Base-by-base conservation (phyloP, 1,284 basidiomycete species). In the Irpex sp. region DNA sequence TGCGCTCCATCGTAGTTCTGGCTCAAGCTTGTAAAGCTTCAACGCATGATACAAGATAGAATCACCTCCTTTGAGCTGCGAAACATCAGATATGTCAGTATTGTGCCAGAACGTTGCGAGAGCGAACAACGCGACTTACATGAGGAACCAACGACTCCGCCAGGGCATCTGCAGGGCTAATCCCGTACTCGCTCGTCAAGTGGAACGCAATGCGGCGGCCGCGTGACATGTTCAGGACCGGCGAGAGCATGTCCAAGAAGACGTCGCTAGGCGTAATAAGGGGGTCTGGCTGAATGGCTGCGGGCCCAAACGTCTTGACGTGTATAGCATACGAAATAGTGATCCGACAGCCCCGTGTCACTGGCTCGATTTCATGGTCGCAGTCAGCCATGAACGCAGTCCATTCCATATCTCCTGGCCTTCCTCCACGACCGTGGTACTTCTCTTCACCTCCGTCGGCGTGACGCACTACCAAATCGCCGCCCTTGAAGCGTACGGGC, bases 1-100 rank as follows among this genome's bases (percentile, higher is more conserved):
- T 31, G 91, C 91, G 19, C 85, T 85, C 87, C 90, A 93, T 62
- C 89, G 87, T 0, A 93, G 80, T 66, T 89, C 88, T 0, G 89
- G 88, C 1, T 77, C 73, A 44, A 93, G 84, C 66, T 91, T 91
- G 78, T 87, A 92, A 31, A 88, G 74, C 73, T 89, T 91, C 70
- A 93, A 76, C 2, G 89, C 87, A 62, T 90, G 88, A 72, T 90
- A 91, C 11, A 93, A 74, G 44, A 91, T 73, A 4, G 88, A 85
- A 69, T 93, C 91, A 17, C 87, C 86, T 36, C 88, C 89, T 76
- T 90, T 91, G 58, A 93, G 76, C 91, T 93, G 56, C 38, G 36
- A 64, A 8, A 52, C 15, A 17, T 31, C 15, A 65, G 47, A 44
- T 38, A 26, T 13, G 9, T 8, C 11, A 11, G 61, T 54, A 58